A percentile compares a stretch with the other conserved stretches of the same genome.
Conservation (phyloP, 2,329 filamentous ascomycete genomes). For the Exophiala bonariae region DNA sequence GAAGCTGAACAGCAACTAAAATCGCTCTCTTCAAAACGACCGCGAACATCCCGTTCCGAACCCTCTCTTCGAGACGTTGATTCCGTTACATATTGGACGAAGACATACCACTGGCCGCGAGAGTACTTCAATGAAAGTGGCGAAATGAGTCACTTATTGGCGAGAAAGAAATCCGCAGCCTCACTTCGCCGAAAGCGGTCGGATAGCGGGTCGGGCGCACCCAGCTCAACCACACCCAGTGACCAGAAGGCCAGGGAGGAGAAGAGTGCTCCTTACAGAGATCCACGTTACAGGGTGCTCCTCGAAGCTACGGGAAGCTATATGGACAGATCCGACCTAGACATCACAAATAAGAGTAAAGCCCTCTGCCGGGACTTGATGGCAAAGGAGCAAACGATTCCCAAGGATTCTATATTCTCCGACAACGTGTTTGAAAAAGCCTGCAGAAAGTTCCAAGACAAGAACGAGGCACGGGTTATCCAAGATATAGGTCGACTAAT, state of each 20-base stretch:
- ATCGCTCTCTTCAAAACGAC: slow-evolving; percentile 1
- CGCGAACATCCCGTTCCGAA: not conserved
- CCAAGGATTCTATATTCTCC: slow-evolving; percentile 32
- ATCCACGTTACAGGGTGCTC: slow-evolving; percentile 17
- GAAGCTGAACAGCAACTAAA: slow-evolving; percentile 4
- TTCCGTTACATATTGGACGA: not conserved
- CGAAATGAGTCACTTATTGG: not conserved
- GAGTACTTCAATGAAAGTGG: slow-evolving; percentile 1
- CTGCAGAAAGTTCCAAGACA: slow-evolving; percentile 32
- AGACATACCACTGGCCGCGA: not conserved
- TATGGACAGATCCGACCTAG: slow-evolving; percentile 16
- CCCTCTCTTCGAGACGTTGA: not conserved
- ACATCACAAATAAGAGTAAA: not conserved
- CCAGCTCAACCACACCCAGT: slow-evolving; percentile 17
- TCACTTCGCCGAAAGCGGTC: slow-evolving; percentile 20
- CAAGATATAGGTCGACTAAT: slow-evolving; percentile 37
- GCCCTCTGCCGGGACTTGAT: slow-evolving; percentile 23
- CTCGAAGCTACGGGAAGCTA: slow-evolving; percentile 26
- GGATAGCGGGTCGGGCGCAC: slow-evolving; percentile 10
- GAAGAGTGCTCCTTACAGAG: slow-evolving; percentile 25
- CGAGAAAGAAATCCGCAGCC: slow-evolving; percentile 2
- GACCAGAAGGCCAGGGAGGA: slow-evolving; percentile 23
- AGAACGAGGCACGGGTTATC: slow-evolving; percentile 38
- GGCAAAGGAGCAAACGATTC: slow-evolving; percentile 1
- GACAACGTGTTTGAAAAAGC: slow-evolving; percentile 36